Percentiles rank a stretch among this genome's conserved stretches.
These are phyloP conservation scores for Ogataea ramenticola DNA, from an alignment of 805 yeast genomes.

Conservation along the genomic window DNA sequence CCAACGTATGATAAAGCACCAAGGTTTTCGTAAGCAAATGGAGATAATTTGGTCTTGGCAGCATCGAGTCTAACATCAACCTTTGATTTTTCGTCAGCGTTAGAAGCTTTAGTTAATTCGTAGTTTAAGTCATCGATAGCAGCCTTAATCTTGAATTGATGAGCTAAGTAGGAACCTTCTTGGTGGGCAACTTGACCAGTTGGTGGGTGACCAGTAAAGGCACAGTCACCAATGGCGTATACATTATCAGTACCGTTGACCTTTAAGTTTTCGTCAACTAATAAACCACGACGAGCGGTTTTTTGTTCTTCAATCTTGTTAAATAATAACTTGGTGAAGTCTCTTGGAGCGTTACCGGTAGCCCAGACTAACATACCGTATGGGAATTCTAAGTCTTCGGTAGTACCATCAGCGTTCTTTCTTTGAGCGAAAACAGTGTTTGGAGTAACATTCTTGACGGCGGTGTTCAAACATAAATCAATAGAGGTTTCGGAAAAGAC, in stretches of 20 bases:
- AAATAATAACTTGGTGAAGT: constrained; percentile 34
- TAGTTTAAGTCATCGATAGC: constrained; percentile 35
- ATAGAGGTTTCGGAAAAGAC: constrained; percentile 45
- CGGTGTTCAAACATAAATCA: constrained; percentile 38
- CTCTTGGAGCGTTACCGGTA: constrained; percentile 49
- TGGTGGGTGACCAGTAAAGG: constrained; percentile 48
- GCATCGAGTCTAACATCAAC: constrained; percentile 31
- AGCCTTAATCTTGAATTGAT: constrained; percentile 35
- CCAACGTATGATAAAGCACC: constrained; percentile 53
- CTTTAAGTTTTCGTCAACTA: constrained; percentile 40
- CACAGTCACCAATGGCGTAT: constrained; percentile 49
- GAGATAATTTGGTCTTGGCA: constrained; percentile 24
- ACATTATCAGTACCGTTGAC: constrained; percentile 43
- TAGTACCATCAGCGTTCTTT: constrained; percentile 36
- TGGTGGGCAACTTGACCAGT: constrained; percentile 55
- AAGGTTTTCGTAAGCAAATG: constrained; percentile 41
- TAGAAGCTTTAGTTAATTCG: constrained; percentile 31
- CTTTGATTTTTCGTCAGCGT: constrained; percentile 33
- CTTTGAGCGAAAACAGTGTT: constrained; percentile 35
- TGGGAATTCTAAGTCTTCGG: constrained; percentile 34
- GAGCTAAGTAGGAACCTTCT: constrained; percentile 42
- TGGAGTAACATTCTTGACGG: constrained; percentile 41
- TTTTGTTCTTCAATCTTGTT: constrained; percentile 43
- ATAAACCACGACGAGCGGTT: constrained; percentile 46
- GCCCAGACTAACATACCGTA: constrained; percentile 54